Percentiles rank a stretch among this genome's conserved stretches.
These are phyloP conservation scores for Trichoderma sp. DNA, from an alignment of 2,329 filamentous ascomycete species.

Conservation along the genomic window DNA sequence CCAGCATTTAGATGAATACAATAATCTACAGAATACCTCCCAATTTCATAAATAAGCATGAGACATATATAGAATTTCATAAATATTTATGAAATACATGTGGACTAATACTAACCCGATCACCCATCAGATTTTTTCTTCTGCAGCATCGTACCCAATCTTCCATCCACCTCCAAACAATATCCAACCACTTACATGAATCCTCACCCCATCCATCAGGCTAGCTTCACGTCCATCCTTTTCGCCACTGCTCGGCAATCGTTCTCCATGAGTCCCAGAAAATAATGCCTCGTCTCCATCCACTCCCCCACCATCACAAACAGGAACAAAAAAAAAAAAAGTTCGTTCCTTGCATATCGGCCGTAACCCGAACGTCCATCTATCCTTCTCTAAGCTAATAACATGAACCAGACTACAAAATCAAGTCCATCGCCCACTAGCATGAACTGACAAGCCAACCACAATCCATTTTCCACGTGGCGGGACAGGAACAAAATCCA, in stretches of 20 bases:
- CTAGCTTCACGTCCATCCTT: neutral
- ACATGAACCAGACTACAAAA: neutral
- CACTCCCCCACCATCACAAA: neutral
- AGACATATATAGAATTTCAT: neutral
- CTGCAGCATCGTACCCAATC: neutral
- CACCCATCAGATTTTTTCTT: neutral
- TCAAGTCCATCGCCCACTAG: neutral
- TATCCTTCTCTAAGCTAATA: neutral
- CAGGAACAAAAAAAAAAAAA: neutral
- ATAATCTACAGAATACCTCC: neutral
- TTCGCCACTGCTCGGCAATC: constrained; percentile 8
- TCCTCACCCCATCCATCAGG: neutral
- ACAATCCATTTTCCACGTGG: constrained; percentile 3
- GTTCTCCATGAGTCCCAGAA: neutral
- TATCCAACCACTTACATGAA: neutral
- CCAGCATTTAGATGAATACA: neutral
- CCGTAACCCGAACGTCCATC: neutral
- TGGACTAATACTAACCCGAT: neutral
- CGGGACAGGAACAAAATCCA: neutral
- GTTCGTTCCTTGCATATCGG: neutral
- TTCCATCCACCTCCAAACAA: neutral
- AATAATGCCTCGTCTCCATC: constrained; percentile 12
- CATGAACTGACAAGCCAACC: neutral
- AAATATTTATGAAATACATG: neutral
- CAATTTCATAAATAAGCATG: neutral